Evolutionary conservation across 2,329 filamentous ascomycete genomes (phyloP).

Genomic region (Pyricularia pennisetigena): DNA sequence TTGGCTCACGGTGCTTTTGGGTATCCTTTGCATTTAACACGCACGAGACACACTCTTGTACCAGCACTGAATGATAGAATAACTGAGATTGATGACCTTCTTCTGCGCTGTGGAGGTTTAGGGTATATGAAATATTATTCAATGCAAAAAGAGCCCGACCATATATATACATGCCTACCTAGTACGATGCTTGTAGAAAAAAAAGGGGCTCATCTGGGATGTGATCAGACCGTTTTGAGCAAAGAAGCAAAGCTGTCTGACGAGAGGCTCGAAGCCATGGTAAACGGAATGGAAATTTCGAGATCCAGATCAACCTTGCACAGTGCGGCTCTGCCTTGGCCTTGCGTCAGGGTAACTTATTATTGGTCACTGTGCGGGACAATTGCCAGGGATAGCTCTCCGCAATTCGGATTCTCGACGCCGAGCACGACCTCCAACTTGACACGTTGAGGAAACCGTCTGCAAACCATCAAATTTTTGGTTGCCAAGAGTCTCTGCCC

Average conservation of each 20-base stretch:
- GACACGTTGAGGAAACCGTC: slow-evolving; percentile 4
- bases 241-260: not conserved
- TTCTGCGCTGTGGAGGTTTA: too few species aligned
- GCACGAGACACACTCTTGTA: not conserved
- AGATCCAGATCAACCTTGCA: not conserved
- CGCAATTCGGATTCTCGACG: not conserved
- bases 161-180: too few species aligned
- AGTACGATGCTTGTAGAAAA: not conserved
- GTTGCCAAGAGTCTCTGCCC: not conserved
- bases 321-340: not conserved
- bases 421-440: not conserved
- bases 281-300: not conserved
- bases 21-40: not conserved
- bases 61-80: too few species aligned
- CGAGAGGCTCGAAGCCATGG: not conserved
- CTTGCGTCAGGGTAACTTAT: not conserved
- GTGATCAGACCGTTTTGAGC: not conserved
- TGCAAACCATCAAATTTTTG: not conserved
- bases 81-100: too few species aligned
- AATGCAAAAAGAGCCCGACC: not conserved
- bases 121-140: too few species aligned
- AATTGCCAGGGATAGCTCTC: not conserved
- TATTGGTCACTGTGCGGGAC: not conserved
- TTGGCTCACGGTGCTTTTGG: not conserved
- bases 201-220: not conserved